A percentile compares a stretch with the other conserved stretches of the same genome.
Evolutionary conservation across 257 asterid species (phyloP).

Genomic region (Paulownia fortunei): DNA sequence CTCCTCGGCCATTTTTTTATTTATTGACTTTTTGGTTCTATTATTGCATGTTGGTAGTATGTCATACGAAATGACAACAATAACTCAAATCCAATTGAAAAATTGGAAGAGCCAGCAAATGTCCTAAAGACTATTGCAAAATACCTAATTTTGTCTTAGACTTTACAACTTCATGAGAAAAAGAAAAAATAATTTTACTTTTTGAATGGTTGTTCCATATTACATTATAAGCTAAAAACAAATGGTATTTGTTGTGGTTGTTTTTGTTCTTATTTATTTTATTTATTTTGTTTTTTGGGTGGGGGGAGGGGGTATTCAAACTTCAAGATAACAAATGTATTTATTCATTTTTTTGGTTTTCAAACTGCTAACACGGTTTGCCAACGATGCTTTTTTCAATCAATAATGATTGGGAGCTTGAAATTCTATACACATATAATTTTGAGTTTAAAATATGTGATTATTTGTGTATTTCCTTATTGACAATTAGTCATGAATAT

Average conservation of each 20-base stretch:
- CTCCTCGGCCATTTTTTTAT: not conserved
- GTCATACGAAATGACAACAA: slow-evolving; percentile 30
- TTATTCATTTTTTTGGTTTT: not conserved
- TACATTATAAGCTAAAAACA: not conserved
- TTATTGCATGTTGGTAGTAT: slow-evolving; percentile 35
- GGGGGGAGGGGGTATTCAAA: too few relatives aligned
- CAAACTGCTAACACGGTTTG: not conserved
- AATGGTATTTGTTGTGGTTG: not conserved
- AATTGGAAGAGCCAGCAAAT: slow-evolving; percentile 19
- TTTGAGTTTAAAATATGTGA: not conserved
- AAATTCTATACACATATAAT: not conserved
- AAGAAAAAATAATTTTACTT: not conserved
- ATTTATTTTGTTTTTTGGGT: too few relatives aligned
- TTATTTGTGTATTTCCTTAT: too few relatives aligned
- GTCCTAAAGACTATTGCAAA: not conserved
- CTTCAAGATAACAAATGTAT: not conserved
- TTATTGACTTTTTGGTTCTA: slow-evolving; percentile 17
- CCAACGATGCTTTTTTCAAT: not conserved
- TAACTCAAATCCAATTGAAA: slow-evolving; percentile 21
- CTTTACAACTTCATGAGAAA: not conserved
- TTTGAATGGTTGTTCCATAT: not conserved
- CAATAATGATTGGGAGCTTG: not conserved
- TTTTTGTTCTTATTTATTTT: not conserved
- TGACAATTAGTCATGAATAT: too few relatives aligned
- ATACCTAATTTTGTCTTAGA: not conserved